Evolutionary conservation across 169 alveolate genomes (phyloP).

Genomic region (Eimeria praecox): DNA sequence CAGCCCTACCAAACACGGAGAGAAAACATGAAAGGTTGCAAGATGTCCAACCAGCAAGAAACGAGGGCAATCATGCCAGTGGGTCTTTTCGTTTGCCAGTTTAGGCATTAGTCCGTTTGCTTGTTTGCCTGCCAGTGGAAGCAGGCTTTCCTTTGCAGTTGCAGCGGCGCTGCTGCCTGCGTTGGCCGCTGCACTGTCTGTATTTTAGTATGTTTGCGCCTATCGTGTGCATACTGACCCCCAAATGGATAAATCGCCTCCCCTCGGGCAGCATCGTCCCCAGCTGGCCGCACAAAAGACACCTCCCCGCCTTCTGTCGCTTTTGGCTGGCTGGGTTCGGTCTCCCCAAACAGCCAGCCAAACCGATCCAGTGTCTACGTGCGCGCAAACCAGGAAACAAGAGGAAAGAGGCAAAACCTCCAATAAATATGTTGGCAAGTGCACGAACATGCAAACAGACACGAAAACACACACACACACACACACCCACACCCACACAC

Average conservation of each 20-base stretch:
- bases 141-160: not conserved
- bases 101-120: no score
- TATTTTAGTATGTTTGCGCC: not conserved
- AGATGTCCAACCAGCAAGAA: not conserved
- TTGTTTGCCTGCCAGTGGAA: not conserved
- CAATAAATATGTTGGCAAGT: not conserved
- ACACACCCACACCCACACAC: not conserved
- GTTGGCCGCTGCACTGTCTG: not conserved
- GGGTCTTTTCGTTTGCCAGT: not conserved
- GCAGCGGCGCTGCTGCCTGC: not conserved
- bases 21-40: not conserved
- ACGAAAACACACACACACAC: not conserved
- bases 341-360: conserved; percentile 80
- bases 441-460: not conserved
- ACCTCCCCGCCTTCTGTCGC: conserved; percentile 30
- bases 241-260: conserved; percentile 75
- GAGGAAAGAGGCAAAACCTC: not conserved
- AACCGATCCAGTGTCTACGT: conserved; percentile 70
- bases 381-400: not conserved
- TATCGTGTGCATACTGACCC: conserved; percentile 9
- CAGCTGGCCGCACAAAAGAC: conserved; percentile 27
- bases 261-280: conserved; percentile 1
- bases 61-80: not conserved
- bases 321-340: conserved; percentile 31
- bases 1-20: conserved; percentile 33